Base-by-base conservation (phyloP, 495 filamentous ascomycete genomes). In the Astrocystis sublimbata region DNA sequence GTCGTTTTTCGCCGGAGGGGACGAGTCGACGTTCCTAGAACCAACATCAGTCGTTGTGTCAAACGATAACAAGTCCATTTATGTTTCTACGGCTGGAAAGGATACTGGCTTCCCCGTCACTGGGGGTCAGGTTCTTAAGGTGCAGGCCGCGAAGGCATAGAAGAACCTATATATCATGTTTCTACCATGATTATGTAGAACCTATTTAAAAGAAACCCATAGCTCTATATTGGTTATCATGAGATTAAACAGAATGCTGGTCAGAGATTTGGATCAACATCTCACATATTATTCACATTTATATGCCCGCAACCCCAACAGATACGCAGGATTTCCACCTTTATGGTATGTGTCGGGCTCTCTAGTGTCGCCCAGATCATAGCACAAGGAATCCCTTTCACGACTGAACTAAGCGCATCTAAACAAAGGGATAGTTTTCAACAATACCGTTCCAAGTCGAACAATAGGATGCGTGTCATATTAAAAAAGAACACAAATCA, bases 31-130 rank as follows among this genome's bases (percentile, higher is more conserved):
- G 1, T 30, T 56, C 21, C 51, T 62, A 4, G 66, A 71, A 4
- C 71, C 71, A 24, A 73, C 74, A 17, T 70, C 64, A 15, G 58
- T 70, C 31, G 54, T 58, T 19, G 45, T 72, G 40, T 57, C 40
- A 6, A 65, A 62, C 41, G 62, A 63, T 36, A 45, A 46, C 21
- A 61, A 64, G 28, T 61, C 61, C 15, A 33, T 69, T 4, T 69
- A 69, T 49, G 61, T 69, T 23, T 64, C 64, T 21, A 69, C 65
- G 12, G 67, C 64, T 13, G 67, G 67, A 9, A 52, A 23, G 33
- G 28, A 55, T 6, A 46, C 40, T 4, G 60, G 50, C 2, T 54
- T 21, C 35, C 45, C 64, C 52, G 56, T 58, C 5, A 42, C 38
- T 6, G 51, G 61, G 6, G 42, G 60, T 31, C 50, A 58, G n/a